Base-by-base conservation (phyloP, 257 asterid species). In the Voacanga thouarsii region DNA sequence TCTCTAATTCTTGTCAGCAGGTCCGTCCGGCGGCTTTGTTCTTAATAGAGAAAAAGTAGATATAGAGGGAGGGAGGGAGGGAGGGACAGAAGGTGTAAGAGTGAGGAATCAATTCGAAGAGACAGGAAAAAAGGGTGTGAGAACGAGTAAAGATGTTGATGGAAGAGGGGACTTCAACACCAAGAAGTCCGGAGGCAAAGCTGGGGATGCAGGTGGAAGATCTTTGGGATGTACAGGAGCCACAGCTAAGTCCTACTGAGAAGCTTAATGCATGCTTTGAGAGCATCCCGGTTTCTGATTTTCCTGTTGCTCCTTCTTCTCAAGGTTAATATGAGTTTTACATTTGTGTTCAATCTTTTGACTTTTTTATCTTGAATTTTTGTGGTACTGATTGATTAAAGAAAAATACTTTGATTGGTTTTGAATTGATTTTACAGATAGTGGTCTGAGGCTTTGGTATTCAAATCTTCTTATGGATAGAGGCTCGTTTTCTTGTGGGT, bases 191-290 rank as follows among this genome's bases (percentile, higher is more conserved):
- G 70, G 99, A 94, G 44, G 99, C 99, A 39, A 87, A 86, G 85
- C 82, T 96, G 81, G 99, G 99, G 73, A 89, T 93, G 98, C 92
- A 90, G 57, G 98, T 96, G 14, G 98, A 96, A 81, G 97, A 90
- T 89, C 83, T 96, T 6, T 96, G 99, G 98, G 99, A 96, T 75
- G 51, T 88, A 24, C 96, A 90, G 80, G 98, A 93, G 79, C 91
- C 97, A 21, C 97, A 93, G 86, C 85, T 93, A 50, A 90, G 88
- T 81, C 99, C 99, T 10, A 96, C 97, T 66, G 99, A 96, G 86
- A 96, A 96, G 87, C 96, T 96, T 44, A 93, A 96, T 82, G 98
- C 97, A 61, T 96, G 99, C 72, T 96, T 96, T 76, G 99, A 96
- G 84, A 92, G 92, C 77, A 90, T 96, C 82, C 98, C 98, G 33